phyloP scores from a whole-genome alignment of 1,284 basidiomycete species.

The Phaffia rhodozyma region DNA sequence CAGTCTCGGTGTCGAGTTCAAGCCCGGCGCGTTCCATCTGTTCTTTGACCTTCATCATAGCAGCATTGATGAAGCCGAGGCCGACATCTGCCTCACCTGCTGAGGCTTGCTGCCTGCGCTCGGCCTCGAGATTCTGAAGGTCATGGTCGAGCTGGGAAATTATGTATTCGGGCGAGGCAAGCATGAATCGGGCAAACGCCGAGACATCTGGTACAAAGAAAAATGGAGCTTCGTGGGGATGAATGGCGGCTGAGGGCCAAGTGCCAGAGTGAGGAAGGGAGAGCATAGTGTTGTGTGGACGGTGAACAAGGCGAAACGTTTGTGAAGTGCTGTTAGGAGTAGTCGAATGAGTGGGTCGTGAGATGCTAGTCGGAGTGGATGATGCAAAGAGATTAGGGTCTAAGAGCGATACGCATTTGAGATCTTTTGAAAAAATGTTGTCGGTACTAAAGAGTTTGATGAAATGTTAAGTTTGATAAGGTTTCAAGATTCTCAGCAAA shows the following conservation, averaged over 20 bases:
- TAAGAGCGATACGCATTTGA: constrained; percentile 69
- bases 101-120: constrained; percentile 47
- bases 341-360: not conserved
- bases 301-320: constrained; percentile 69
- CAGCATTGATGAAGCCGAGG: constrained; percentile 65
- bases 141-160: constrained; percentile 60
- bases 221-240: constrained; percentile 83
- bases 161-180: constrained; percentile 78
- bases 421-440: constrained; percentile 75
- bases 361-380: constrained; percentile 6
- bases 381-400: constrained; percentile 22
- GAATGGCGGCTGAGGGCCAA: constrained; percentile 88
- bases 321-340: constrained; percentile 34
- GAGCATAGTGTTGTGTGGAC: constrained; percentile 89
- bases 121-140: constrained; percentile 55
- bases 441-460: constrained; percentile 45
- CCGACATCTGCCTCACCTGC: constrained; percentile 56
- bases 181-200: constrained; percentile 85
- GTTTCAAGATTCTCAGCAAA: not conserved
- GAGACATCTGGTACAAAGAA: constrained; percentile 90
- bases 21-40: constrained; percentile 61
- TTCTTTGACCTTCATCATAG: constrained; percentile 56
- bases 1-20: constrained; percentile 51
- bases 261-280: constrained; percentile 81
- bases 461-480: not conserved